These are phyloP conservation scores for Phylloporus scabripes DNA, from an alignment of 768 basidiomycete genomes.

Conservation along the genomic window DNA sequence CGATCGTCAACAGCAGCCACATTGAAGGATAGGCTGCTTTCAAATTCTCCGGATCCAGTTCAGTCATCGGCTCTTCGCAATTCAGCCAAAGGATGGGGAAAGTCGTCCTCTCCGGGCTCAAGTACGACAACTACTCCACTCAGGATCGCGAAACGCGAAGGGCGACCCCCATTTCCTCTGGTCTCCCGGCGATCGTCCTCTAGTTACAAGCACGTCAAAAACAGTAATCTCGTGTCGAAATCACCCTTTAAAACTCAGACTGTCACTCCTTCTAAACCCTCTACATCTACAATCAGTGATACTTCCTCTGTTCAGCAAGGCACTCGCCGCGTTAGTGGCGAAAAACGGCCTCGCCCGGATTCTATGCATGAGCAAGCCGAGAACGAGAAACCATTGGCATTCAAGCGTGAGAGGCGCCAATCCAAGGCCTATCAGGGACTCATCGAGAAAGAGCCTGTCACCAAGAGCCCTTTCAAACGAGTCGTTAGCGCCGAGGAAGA, in stretches of 20 bases:
- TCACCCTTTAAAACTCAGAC: conserved; percentile 77
- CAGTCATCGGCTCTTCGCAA: conserved; percentile 59
- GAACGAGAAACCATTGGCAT: conserved; percentile 64
- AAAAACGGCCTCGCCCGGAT: conserved; percentile 68
- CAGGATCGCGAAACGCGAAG: conserved; percentile 70
- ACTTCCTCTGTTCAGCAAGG: conserved; percentile 10
- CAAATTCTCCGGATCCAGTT: conserved; percentile 58
- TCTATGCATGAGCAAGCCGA: conserved; percentile 69
- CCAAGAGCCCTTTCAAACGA: conserved; percentile 73
- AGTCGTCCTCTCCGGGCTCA: conserved; percentile 33
- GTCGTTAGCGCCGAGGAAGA: conserved; percentile 20
- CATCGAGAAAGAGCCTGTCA: conserved; percentile 69
- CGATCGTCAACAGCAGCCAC: conserved; percentile 36
- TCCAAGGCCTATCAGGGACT: conserved; percentile 71
- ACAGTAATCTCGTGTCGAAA: conserved; percentile 76
- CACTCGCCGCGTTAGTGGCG: conserved; percentile 58
- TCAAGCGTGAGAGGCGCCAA: conserved; percentile 69
- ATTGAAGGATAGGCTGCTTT: conserved; percentile 54
- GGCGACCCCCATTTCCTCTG: conserved; percentile 38
- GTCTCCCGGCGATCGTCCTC: conserved; percentile 69
- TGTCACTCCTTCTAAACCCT: conserved; percentile 39
- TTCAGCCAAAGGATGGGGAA: conserved; percentile 60
- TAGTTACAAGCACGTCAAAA: conserved; percentile 74
- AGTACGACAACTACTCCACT: conserved; percentile 52
- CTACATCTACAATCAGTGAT: conserved; percentile 7